Evolutionary conservation across 345 rosid species (phyloP).

Genomic region (Hirschfeldia incana): DNA sequence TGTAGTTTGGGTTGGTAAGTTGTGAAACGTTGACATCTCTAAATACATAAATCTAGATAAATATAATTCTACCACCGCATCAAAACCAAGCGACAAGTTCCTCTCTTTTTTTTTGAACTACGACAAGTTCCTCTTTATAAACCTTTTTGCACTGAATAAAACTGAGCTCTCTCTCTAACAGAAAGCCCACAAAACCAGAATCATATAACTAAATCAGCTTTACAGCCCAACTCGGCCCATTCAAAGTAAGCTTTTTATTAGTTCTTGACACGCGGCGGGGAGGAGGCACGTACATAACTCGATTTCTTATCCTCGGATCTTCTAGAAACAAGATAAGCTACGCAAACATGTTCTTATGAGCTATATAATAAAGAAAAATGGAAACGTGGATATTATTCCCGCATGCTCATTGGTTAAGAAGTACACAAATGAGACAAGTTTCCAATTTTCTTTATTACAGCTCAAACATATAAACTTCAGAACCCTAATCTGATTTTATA

Average conservation of each 20-base stretch:
- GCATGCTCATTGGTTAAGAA: too few species aligned
- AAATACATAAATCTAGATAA: background rate
- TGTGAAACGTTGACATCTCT: constrained; percentile 4
- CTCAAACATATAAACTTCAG: too few species aligned
- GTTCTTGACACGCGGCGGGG: background rate
- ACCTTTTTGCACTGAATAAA: too few species aligned
- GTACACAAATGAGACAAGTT: too few species aligned
- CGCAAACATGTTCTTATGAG: background rate
- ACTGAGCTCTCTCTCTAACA: background rate
- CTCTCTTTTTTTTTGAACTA: too few species aligned
- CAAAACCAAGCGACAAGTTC: background rate
- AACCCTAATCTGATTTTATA: too few species aligned
- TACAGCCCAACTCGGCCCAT: background rate
- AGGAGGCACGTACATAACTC: too few species aligned
- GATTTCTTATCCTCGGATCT: too few species aligned
- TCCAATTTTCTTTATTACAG: too few species aligned
- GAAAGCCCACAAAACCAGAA: background rate
- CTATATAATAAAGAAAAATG: background rate
- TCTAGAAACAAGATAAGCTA: background rate
- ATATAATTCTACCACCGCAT: background rate
- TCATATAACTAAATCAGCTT: background rate
- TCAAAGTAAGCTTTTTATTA: background rate
- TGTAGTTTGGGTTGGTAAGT: constrained; percentile 5
- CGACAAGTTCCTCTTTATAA: background rate
- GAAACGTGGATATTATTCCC: too few species aligned